Conservation (phyloP, 2,329 filamentous ascomycete genomes). For the Ceratocystis diversiconidia region DNA sequence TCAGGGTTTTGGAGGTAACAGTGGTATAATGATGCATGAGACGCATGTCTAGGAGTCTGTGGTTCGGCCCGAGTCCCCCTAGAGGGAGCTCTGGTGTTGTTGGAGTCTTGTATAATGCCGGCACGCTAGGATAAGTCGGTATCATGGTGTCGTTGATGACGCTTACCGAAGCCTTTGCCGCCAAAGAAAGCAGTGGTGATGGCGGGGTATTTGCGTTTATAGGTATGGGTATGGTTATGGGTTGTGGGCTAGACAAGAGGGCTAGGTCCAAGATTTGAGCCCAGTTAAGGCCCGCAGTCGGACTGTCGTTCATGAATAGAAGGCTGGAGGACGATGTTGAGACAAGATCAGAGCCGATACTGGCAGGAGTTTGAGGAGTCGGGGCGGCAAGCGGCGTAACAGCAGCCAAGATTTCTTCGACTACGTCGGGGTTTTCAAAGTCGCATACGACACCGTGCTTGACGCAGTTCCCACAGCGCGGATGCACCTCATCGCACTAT, state of each 20-base stretch:
- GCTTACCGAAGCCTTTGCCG: conserved; percentile 22
- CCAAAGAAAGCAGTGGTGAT: conserved; percentile 18
- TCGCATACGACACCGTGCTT: conserved; percentile 55
- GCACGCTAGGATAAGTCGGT: conserved; percentile 13
- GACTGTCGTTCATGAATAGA: background rate
- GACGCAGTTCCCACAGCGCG: conserved; percentile 49
- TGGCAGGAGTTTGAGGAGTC: conserved; percentile 22
- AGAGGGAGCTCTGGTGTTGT: conserved; percentile 19
- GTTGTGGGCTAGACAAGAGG: conserved; percentile 7
- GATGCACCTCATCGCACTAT: conserved; percentile 52
- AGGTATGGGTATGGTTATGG: conserved; percentile 2
- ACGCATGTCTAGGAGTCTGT: conserved; percentile 42
- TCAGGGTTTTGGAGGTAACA: conserved; percentile 44
- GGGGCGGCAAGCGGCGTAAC: conserved; percentile 23
- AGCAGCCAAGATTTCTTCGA: conserved; percentile 31
- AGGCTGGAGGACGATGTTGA: conserved; percentile 19
- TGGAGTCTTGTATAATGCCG: conserved; percentile 26
- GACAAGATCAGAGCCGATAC: conserved; percentile 14
- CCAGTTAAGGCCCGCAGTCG: background rate
- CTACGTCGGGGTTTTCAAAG: conserved; percentile 40
- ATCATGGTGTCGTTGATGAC: conserved; percentile 17
- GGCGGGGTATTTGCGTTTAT: conserved; percentile 10
- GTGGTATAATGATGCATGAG: conserved; percentile 52
- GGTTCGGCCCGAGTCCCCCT: conserved; percentile 17
- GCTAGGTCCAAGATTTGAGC: conserved; percentile 17